These are phyloP conservation scores for Brassica hybrid DNA, from an alignment of 441 rosid species.

Conservation along the genomic window DNA sequence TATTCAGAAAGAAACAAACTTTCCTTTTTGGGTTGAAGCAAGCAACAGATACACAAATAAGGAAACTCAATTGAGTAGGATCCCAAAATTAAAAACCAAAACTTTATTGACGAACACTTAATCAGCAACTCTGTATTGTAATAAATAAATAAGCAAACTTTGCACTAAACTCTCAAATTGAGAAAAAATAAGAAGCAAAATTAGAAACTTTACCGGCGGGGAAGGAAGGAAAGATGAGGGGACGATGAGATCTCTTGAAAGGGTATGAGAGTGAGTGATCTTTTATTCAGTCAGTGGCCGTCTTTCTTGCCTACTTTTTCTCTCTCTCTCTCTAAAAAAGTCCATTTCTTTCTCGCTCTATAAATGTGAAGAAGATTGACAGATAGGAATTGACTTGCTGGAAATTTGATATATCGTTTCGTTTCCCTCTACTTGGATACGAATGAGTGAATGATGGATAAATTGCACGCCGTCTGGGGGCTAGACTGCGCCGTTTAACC, in stretches of 20 bases:
- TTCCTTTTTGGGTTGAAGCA: slow-evolving; percentile 17
- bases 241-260: slow-evolving; percentile 29
- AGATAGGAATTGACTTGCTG: slow-evolving; percentile 37
- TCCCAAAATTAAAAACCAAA: slow-evolving; percentile 14
- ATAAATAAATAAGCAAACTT: not conserved
- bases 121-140: not conserved
- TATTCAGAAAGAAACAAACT: slow-evolving; percentile 1
- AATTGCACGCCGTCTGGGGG: slow-evolving; percentile 33
- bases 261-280: slow-evolving; percentile 4
- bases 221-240: slow-evolving; percentile 25
- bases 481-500: not conserved
- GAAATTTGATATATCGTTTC: slow-evolving; percentile 29
- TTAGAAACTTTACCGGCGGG: slow-evolving; percentile 16
- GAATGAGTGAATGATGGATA: slow-evolving; percentile 25
- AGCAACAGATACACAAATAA: not conserved
- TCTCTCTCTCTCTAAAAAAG: slow-evolving; percentile 17
- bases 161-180: not conserved
- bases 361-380: not conserved
- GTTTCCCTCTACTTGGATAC: slow-evolving; percentile 41
- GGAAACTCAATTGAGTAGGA: slow-evolving; percentile 30
- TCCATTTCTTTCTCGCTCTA: slow-evolving; percentile 5
- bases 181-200: slow-evolving; percentile 11
- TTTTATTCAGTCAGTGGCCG: slow-evolving; percentile 33
- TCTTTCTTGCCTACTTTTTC: slow-evolving; percentile 30
- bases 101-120: not conserved